Percentiles rank a stretch among this genome's conserved stretches.
phyloP scores from a whole-genome alignment of 1,284 basidiomycete genomes.

The Apiotrichum siamense region DNA sequence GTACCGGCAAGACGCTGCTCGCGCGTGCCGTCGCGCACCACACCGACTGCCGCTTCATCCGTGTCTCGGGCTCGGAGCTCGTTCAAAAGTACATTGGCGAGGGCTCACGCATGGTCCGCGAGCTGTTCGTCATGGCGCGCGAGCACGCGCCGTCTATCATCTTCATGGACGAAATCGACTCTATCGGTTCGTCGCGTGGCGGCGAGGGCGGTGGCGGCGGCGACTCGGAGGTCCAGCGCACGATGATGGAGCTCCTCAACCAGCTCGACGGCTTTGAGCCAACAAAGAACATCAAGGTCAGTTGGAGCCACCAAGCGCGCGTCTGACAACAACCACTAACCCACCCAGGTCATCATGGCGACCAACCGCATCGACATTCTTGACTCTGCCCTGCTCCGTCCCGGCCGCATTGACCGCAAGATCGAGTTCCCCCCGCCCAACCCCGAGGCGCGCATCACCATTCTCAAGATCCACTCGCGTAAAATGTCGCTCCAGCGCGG shows the following conservation, averaged over 20 bases:
- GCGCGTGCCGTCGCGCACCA: conserved; percentile 95
- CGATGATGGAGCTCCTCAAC: conserved; percentile 56
- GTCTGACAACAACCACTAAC: background rate
- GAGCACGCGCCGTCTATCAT: conserved; percentile 99
- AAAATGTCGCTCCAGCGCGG: conserved; percentile 99
- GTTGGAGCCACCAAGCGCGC: conserved; percentile 26
- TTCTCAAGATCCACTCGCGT: conserved; percentile 92
- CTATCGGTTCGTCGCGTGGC: conserved; percentile 88
- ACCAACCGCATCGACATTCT: conserved; percentile 98
- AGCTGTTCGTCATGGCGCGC: conserved; percentile 97
- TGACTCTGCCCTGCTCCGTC: conserved; percentile 87
- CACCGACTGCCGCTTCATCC: conserved; percentile 96
- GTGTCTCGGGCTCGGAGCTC: conserved; percentile 89
- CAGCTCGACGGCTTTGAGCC: conserved; percentile 97
- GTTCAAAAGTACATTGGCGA: conserved; percentile 99
- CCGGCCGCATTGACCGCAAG: conserved; percentile 96
- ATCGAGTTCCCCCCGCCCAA: conserved; percentile 99
- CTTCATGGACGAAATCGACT: conserved; percentile 99
- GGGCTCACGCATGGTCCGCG: conserved; percentile 91
- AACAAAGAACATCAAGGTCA: conserved; percentile 91
- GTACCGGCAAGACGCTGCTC: conserved; percentile 91
- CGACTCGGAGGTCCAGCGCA: conserved; percentile 91
- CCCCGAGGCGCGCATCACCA: conserved; percentile 92
- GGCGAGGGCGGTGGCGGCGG: conserved; percentile 80
- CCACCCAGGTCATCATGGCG: conserved; percentile 78